phyloP scores from a whole-genome alignment of 257 asterid species.

The Solanum tarijense region DNA sequence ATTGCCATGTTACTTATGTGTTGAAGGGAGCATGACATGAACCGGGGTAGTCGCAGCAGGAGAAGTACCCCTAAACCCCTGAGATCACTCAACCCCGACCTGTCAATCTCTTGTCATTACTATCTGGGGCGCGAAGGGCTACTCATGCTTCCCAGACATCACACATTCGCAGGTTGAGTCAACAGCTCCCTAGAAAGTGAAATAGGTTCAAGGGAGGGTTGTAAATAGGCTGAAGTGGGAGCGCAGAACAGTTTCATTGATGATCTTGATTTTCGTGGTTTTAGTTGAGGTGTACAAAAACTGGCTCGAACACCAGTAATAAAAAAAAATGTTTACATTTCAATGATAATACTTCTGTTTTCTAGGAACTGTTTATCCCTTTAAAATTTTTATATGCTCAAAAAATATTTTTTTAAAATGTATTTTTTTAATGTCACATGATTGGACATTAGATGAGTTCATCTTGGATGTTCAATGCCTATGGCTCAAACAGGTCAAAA shows the following conservation, averaged over 20 bases:
- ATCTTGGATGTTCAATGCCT: too few species aligned
- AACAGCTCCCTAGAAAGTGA: background rate
- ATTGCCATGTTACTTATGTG: slow-evolving; percentile 25
- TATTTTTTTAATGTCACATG: too few species aligned
- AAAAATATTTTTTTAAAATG: too few species aligned
- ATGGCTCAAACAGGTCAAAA: too few species aligned
- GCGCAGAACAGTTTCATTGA: slow-evolving; percentile 19
- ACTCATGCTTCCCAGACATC: background rate
- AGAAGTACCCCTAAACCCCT: background rate
- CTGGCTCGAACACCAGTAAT: too few species aligned
- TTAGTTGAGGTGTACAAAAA: too few species aligned
- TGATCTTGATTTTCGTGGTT: slow-evolving; percentile 17
- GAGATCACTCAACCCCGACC: background rate
- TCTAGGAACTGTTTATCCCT: too few species aligned
- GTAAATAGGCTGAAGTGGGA: slow-evolving; percentile 27
- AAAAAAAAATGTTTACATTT: too few species aligned
- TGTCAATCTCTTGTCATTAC: background rate
- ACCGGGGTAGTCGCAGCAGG: background rate
- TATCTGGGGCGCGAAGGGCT: background rate
- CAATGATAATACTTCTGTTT: rapidly evolving
- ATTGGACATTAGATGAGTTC: too few species aligned
- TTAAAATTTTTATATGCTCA: too few species aligned
- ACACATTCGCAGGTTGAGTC: background rate
- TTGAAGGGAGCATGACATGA: slow-evolving; percentile 41
- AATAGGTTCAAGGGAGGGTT: slow-evolving; percentile 18